Base-by-base conservation (phyloP, 1,139 yeast genomes). In the Lodderomyces theae region DNA sequence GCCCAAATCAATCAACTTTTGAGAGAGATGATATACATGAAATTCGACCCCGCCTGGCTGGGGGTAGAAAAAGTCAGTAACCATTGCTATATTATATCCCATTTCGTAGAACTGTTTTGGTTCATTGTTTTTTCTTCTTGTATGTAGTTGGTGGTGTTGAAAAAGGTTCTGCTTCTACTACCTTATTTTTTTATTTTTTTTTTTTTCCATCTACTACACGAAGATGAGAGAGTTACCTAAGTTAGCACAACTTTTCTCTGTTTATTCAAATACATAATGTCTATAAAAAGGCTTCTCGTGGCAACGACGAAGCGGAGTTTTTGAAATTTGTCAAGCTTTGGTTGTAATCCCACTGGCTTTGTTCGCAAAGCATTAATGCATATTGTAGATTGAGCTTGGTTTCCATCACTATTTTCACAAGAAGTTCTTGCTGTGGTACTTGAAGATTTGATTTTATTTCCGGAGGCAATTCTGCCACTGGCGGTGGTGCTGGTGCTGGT, bases 41-140 rank as follows among this genome's bases (percentile, higher is more conserved):
- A 92, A 80, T 60, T 94, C 99, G 3, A 94, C 94, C 7, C 99
- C 99, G 2, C 99, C 99, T 0, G 97, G 85, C 59, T 94, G 98
- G 15, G 99, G 99, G 63, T 86, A 94, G 78, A 92, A 94, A 71
- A 89, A 94, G 64, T 94, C 99, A 33, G 96, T 85, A 3, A 90
- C 87, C 97, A 92, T 90, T 9, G 87, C 84, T 40, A 72, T 70
- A 45, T 70, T 72, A 53, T 64, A 64, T 7, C 53, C 51, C 61
- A 52, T 58, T 21, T n/a, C 42, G 9, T 5, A 19, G 8, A n/a
- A n/a, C n/a, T n/a, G n/a, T n/a, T n/a, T n/a, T n/a, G n/a, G n/a
- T n/a, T n/a, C n/a, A n/a, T n/a, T n/a, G n/a, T n/a, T n/a, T n/a
- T 6, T 13, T n/a, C 4, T 28, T 16, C 13, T 11, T 10, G 11